Conservation (phyloP, 2,329 filamentous ascomycete species). For the Microthyrium microscopicum region DNA sequence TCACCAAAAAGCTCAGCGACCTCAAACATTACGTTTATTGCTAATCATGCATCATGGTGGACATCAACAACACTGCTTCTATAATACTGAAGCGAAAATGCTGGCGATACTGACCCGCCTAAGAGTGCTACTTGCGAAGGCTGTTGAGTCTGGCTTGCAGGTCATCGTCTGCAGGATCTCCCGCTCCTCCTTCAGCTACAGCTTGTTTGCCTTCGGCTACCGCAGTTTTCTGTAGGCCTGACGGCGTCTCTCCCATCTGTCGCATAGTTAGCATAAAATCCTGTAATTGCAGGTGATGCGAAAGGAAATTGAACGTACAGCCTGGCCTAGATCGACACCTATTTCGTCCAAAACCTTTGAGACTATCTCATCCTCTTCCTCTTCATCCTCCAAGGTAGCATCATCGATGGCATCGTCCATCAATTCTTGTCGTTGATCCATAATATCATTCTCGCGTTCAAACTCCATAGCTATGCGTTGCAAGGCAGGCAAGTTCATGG, state of each 20-base stretch:
- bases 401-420: slow-evolving; percentile 99
- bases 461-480: slow-evolving; percentile 99
- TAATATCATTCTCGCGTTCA: slow-evolving; percentile 95
- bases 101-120: too few species aligned
- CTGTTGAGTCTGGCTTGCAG: slow-evolving; percentile 87
- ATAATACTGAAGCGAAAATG: too few species aligned
- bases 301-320: slow-evolving; percentile 41
- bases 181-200: slow-evolving; percentile 64
- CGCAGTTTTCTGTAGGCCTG: slow-evolving; percentile 57
- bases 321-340: slow-evolving; percentile 77
- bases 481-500: slow-evolving; percentile 90
- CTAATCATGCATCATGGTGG: too few species aligned
- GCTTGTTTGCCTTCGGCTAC: slow-evolving; percentile 65
- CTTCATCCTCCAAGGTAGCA: slow-evolving; percentile 75
- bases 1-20: too few species aligned
- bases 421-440: slow-evolving; percentile 98
- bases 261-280: slow-evolving; percentile 9
- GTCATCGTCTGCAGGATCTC: slow-evolving; percentile 49
- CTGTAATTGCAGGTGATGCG: slow-evolving; percentile 1
- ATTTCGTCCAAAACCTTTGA: slow-evolving; percentile 96
- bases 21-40: too few species aligned
- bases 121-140: slow-evolving; percentile 38
- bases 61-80: too few species aligned
- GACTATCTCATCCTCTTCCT: slow-evolving; percentile 94
- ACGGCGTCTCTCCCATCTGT: slow-evolving; percentile 82